A percentile compares a stretch with the other conserved stretches of the same genome.
Conservation (phyloP, 2,329 filamentous ascomycete genomes). For the Epichloe baconii region DNA sequence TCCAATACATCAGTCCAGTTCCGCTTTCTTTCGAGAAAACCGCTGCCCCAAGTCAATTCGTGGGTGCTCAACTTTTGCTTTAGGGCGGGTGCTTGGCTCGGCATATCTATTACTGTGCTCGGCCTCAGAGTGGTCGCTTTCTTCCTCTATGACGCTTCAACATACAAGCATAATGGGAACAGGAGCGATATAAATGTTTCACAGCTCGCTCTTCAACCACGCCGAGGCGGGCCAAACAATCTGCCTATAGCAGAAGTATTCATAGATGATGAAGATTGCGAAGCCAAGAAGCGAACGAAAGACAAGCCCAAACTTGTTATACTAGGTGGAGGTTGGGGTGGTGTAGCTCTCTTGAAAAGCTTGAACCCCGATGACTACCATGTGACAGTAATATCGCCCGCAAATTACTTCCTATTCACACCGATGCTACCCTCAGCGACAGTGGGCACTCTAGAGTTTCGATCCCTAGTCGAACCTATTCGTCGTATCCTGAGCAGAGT, state of each 20-base stretch:
- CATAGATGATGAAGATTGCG: conserved; percentile 76
- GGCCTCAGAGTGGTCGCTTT: conserved; percentile 63
- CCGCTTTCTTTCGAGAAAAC: conserved; percentile 33
- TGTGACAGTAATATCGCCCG: conserved; percentile 85
- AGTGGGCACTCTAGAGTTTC: conserved; percentile 82
- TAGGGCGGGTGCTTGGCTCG: conserved; percentile 47
- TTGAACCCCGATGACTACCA: conserved; percentile 87
- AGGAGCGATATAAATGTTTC: conserved; percentile 71
- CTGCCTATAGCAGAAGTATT: conserved; percentile 78
- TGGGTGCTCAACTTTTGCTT: conserved; percentile 47
- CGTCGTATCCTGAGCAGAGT: conserved; percentile 68
- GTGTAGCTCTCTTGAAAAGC: conserved; percentile 81
- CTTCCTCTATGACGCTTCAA: conserved; percentile 87
- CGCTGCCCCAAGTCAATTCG: conserved; percentile 35
- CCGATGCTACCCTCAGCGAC: conserved; percentile 96
- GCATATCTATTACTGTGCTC: conserved; percentile 60
- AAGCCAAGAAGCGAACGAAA: conserved; percentile 56
- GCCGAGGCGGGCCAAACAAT: conserved; percentile 83
- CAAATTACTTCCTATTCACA: conserved; percentile 96
- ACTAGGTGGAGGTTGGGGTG: conserved; percentile 88
- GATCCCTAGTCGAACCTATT: conserved; percentile 87
- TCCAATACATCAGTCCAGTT: background rate
- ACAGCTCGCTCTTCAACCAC: conserved; percentile 66
- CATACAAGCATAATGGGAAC: conserved; percentile 62
- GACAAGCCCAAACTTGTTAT: conserved; percentile 89